Percentiles rank a stretch among this genome's conserved stretches.
These are phyloP conservation scores for Penicillium digitatum DNA, from an alignment of 2,329 filamentous ascomycete genomes.

Conservation along the genomic window DNA sequence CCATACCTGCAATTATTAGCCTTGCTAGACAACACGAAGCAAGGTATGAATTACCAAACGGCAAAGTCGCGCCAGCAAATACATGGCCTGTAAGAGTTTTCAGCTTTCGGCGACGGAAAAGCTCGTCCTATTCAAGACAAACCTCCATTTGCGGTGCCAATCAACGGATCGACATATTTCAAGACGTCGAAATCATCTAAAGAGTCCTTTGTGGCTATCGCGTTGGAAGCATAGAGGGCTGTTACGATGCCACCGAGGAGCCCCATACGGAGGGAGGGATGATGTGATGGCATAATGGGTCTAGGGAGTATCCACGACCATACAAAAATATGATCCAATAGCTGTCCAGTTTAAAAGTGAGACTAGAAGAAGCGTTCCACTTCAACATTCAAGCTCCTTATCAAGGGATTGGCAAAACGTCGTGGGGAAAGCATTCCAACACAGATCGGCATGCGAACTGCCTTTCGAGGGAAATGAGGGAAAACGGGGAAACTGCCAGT, in stretches of 20 bases:
- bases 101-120: background rate
- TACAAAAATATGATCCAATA: background rate
- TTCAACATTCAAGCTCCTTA: conserved; percentile 5
- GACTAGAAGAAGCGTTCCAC: background rate
- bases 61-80: conserved; percentile 54
- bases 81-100: conserved; percentile 47
- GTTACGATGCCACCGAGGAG: conserved; percentile 5
- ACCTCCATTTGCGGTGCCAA: conserved; percentile 53
- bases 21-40: background rate
- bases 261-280: background rate
- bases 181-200: conserved; percentile 33
- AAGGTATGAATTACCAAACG: conserved; percentile 42
- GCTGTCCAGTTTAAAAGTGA: background rate
- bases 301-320: background rate
- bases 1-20: conserved; percentile 41
- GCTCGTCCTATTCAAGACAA: background rate
- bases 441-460: conserved; percentile 13
- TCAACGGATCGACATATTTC: conserved; percentile 50
- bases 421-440: conserved; percentile 19
- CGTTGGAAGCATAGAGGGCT: conserved; percentile 10
- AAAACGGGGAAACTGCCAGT: background rate
- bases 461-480: conserved; percentile 2
- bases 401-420: conserved; percentile 8
- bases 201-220: background rate
- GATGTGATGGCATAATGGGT: conserved; percentile 9